Percentiles rank a stretch among this genome's conserved stretches.
Conservation (phyloP, 192 early-diverging fungal species). For the Umbelopsis vinacea region DNA sequence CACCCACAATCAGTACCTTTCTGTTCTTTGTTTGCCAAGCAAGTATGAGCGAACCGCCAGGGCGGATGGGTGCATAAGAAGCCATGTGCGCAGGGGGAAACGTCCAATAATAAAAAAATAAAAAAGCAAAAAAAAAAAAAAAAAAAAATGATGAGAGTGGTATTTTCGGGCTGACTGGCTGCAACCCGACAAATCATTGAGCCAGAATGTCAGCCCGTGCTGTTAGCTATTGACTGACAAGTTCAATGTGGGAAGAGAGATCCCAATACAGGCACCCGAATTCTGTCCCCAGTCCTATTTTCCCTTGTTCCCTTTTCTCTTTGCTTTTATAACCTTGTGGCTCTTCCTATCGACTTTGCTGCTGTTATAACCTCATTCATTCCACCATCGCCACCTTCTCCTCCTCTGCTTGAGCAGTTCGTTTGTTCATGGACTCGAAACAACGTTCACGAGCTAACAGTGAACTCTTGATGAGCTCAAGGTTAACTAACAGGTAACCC, state of each 20-base stretch:
- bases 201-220: constrained; percentile 7
- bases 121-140: not conserved
- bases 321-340: not conserved
- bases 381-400: not conserved
- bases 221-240: not conserved
- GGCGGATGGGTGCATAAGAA: constrained; percentile 47
- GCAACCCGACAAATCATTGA: constrained; percentile 19
- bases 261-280: constrained; percentile 6
- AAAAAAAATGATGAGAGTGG: constrained; percentile 1
- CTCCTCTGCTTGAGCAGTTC: constrained; percentile 18
- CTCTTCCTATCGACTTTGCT: not conserved
- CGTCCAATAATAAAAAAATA: not conserved
- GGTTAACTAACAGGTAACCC: constrained; percentile 8
- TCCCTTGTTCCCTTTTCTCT: constrained; percentile 11
- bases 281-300: not conserved
- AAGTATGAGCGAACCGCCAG: constrained; percentile 81
- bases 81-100: not conserved
- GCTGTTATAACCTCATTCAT: not conserved
- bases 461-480: constrained; percentile 22
- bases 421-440: constrained; percentile 24
- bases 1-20: constrained; percentile 90
- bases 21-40: constrained; percentile 78
- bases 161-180: not conserved
- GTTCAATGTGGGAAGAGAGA: too few species aligned
- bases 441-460: constrained; percentile 22